Base-by-base conservation (phyloP, 148 eudicot species). In the Selenicereus undatus region DNA sequence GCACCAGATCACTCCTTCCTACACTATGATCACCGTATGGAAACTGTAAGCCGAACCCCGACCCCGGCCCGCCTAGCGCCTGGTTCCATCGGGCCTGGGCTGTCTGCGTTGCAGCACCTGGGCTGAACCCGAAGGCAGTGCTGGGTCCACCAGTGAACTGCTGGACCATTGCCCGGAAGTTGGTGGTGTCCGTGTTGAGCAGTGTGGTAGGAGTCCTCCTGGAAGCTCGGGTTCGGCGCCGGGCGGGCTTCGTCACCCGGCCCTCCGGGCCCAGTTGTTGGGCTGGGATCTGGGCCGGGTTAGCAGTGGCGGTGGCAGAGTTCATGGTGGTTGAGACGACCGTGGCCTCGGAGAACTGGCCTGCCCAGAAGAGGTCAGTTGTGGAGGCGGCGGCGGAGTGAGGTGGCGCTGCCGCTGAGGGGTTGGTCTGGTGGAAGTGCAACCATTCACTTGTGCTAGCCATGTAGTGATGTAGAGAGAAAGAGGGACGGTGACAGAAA, bases 151-250 rank as follows among this genome's bases (percentile, higher is more conserved):
- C 96, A 18, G 96, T 92, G 91, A 88, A 92, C 64, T 88, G 90
- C 71, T 92, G 96, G 72, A 92, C 96, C 93, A 90, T 92, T 84
- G 96, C 93, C 11, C 96, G 88, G 81, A 92, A 92, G 83, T 92
- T 92, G 76, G 91, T 32, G 35, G 96, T 76, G 68, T 92, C 93
- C 13, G 96, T 92, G 82, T 83, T 90, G 75, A 92, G 90, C 16
- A 90, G 81, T 14, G 93, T 92, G 56, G 96, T 92, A 1, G 96
- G 96, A 77, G 90, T 88, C 17, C 90, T 82, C 32, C 90, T 80
- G 0, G 96, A 90, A 12, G 91, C 93, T 64, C 93, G 85, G 13
- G 92, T 68, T 14, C 92, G 86, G 13, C 89, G 81, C 18, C 96
- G 78, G 18, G 70, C 62, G 16, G 93, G 93, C 83, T 90, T 91